phyloP scores from a whole-genome alignment of 2,329 filamentous ascomycete genomes.

The Nigrospora osmanthi region DNA sequence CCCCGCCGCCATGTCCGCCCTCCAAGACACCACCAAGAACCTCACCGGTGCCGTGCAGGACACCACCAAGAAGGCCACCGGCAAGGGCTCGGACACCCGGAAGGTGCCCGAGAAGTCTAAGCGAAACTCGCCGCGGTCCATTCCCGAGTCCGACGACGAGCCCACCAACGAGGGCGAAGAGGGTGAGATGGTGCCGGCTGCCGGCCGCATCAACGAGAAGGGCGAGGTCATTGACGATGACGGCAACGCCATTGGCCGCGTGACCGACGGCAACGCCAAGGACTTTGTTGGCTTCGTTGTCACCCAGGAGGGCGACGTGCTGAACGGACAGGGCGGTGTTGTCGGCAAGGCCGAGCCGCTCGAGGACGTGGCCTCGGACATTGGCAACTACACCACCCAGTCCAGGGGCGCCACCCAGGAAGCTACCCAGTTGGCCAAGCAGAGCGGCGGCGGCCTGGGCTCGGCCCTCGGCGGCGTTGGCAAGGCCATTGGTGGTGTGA shows the following conservation, averaged over 20 bases:
- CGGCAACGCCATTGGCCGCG: slow-evolving; percentile 36
- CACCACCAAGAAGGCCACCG: no score
- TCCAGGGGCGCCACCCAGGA: slow-evolving; percentile 9
- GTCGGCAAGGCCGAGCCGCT: slow-evolving; percentile 24
- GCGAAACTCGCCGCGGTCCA: not conserved
- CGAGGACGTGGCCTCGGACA: slow-evolving; percentile 18
- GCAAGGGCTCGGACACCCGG: not conserved
- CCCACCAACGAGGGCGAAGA: slow-evolving; percentile 15
- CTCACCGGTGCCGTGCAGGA: no score
- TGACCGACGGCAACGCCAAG: slow-evolving; percentile 20
- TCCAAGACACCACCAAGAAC: not conserved
- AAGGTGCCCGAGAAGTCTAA: not conserved
- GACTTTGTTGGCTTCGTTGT: slow-evolving; percentile 23
- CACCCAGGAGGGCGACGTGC: slow-evolving; percentile 25
- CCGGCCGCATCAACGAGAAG: slow-evolving; percentile 39
- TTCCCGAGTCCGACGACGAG: slow-evolving; percentile 1
- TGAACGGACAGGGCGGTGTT: slow-evolving; percentile 19
- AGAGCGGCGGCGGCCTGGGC: slow-evolving; percentile 7
- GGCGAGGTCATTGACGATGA: slow-evolving; percentile 50
- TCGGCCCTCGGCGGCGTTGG: slow-evolving; percentile 14
- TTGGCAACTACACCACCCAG: slow-evolving; percentile 20
- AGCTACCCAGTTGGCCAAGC: not conserved
- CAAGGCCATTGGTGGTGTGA: slow-evolving; percentile 10
- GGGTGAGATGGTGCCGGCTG: slow-evolving; percentile 25
- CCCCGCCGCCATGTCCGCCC: not conserved